A percentile compares a stretch with the other conserved stretches of the same genome.
Evolutionary conservation across 805 yeast species (phyloP).

Genomic region (Ogataea degrootiae): DNA sequence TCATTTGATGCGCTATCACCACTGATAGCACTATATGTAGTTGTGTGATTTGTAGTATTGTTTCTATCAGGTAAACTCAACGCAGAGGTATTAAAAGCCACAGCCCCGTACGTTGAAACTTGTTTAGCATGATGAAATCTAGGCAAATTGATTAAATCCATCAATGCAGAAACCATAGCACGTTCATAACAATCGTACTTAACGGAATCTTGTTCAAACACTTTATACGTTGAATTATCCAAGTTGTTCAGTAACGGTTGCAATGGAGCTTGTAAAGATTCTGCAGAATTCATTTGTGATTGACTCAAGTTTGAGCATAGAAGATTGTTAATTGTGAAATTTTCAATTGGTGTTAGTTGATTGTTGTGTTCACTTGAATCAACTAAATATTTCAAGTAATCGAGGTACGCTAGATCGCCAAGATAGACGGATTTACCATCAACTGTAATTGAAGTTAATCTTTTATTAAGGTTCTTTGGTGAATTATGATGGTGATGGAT

Average conservation of each 20-base stretch:
- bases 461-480: not conserved
- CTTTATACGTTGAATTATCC: constrained; percentile 54
- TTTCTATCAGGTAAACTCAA: constrained; percentile 9
- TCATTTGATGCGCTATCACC: not conserved
- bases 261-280: constrained; percentile 46
- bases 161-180: constrained; percentile 57
- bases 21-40: not conserved
- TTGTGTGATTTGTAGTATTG: not conserved
- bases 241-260: constrained; percentile 64
- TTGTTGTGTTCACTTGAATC: constrained; percentile 15
- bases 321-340: constrained; percentile 21
- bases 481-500: not conserved
- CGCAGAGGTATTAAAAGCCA: constrained; percentile 20
- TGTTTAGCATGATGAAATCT: constrained; percentile 19
- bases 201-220: constrained; percentile 63
- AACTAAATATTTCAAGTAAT: constrained; percentile 25
- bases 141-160: constrained; percentile 25
- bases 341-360: constrained; percentile 26
- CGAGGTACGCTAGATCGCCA: constrained; percentile 26
- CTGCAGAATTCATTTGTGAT: constrained; percentile 10
- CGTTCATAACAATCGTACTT: constrained; percentile 67
- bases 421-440: constrained; percentile 19
- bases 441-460: constrained; percentile 11
- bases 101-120: constrained; percentile 10
- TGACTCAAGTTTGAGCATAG: constrained; percentile 7